A percentile compares a stretch with the other conserved stretches of the same genome.
Evolutionary conservation across 352 stramenopile genomes (phyloP).

Genomic region (Hyaloperonospora brassicae): DNA sequence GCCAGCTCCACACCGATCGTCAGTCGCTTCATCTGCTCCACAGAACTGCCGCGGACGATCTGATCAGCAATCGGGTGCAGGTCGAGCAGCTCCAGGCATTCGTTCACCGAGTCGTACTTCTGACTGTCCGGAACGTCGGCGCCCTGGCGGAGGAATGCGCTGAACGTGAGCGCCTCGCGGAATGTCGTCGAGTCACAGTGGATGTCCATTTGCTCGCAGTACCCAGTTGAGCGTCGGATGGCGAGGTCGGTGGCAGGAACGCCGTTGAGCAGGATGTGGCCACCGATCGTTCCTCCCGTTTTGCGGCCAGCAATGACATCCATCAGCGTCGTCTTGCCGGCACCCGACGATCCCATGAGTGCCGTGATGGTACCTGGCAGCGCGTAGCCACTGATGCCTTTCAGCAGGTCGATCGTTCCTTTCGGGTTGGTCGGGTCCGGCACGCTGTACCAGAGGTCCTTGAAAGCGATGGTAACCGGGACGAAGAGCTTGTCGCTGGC

Average conservation of each 20-base stretch:
- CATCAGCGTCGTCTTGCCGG: conserved; percentile 20
- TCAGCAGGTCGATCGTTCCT: neutral
- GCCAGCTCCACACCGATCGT: conserved; percentile 26
- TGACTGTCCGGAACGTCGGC: conserved; percentile 26
- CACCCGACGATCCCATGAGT: conserved; percentile 4
- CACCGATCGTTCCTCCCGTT: conserved; percentile 10
- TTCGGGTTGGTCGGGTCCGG: conserved; percentile 4
- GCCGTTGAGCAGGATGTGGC: conserved; percentile 32
- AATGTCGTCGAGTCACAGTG: conserved; percentile 80
- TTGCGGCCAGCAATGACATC: conserved; percentile 18
- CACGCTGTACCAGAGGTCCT: conserved; percentile 16
- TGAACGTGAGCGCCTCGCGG: conserved; percentile 47
- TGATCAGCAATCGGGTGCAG: conserved; percentile 20
- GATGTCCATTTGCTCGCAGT: conserved; percentile 80
- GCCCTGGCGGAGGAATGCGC: conserved; percentile 21
- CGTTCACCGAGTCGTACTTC: conserved; percentile 25
- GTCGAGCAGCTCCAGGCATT: conserved; percentile 19
- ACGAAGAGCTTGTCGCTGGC: conserved; percentile 2
- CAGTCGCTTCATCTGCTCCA: conserved; percentile 29
- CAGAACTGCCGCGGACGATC: conserved; percentile 31
- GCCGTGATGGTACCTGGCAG: conserved; percentile 2
- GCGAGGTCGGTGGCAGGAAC: conserved; percentile 42
- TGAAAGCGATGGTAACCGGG: conserved; percentile 13
- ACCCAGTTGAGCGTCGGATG: conserved; percentile 41
- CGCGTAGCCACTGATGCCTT: conserved; percentile 1